Percentiles rank a stretch among this genome's conserved stretches.
These are phyloP conservation scores for Xylariaceae sp. DNA, from an alignment of 2,329 filamentous ascomycete genomes.

Conservation along the genomic window DNA sequence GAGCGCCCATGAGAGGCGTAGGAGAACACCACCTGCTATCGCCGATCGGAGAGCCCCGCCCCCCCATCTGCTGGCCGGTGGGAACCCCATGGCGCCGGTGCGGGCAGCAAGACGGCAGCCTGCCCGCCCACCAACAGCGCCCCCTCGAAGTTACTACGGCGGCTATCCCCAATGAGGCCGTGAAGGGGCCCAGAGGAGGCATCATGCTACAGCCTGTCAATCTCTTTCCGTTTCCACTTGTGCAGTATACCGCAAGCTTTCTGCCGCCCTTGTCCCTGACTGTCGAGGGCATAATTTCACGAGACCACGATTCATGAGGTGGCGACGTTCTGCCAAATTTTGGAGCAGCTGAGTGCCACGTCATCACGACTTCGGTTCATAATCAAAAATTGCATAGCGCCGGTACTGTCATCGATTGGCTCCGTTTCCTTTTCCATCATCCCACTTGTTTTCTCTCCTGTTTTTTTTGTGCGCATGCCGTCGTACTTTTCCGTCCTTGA, in stretches of 20 bases:
- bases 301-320: conserved; percentile 19
- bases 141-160: conserved; percentile 18
- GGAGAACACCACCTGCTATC: conserved; percentile 33
- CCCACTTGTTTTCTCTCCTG: conserved; percentile 2
- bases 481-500: conserved; percentile 12
- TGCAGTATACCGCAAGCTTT: conserved; percentile 7
- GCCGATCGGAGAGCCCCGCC: conserved; percentile 38
- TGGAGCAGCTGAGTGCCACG: conserved; percentile 9
- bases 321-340: conserved; percentile 16
- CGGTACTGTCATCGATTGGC: conserved; percentile 15
- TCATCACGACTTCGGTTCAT: conserved; percentile 8
- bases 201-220: too few species aligned
- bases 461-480: not conserved
- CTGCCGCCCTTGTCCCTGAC: conserved; percentile 3
- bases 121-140: conserved; percentile 24
- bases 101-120: conserved; percentile 19
- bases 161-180: not conserved
- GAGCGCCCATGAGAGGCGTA: conserved; percentile 29
- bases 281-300: conserved; percentile 12
- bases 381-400: conserved; percentile 19
- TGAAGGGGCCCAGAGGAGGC: too few species aligned
- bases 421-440: conserved; percentile 4
- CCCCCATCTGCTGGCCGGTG: conserved; percentile 29
- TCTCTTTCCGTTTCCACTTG: conserved; percentile 3
- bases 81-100: conserved; percentile 25